Percentiles rank a stretch among this genome's conserved stretches.
Conservation (phyloP, 2,329 filamentous ascomycete species). For the Elsinoe ampelina region DNA sequence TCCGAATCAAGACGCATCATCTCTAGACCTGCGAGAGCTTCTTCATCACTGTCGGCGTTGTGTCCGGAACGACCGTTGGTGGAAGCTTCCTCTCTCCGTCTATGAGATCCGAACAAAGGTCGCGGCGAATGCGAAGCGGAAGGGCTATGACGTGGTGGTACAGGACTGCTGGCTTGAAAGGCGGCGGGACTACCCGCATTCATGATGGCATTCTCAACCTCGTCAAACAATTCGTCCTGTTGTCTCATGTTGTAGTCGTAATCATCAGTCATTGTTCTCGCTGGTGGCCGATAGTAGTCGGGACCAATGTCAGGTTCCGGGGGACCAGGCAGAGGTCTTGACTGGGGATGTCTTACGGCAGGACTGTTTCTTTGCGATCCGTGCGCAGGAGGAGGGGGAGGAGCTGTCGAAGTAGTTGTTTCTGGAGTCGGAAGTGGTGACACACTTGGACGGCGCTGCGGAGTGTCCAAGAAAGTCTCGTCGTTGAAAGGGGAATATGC, state of each 20-base stretch:
- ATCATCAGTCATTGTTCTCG: conserved; percentile 19
- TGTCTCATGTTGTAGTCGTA: conserved; percentile 25
- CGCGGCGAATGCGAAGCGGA: conserved; percentile 16
- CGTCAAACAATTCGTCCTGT: conserved; percentile 49
- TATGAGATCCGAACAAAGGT: conserved; percentile 17
- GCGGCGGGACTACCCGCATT: conserved; percentile 22
- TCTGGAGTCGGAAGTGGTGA: conserved; percentile 19
- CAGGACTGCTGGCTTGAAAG: conserved; percentile 14
- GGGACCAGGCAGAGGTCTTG: conserved; percentile 50
- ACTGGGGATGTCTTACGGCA: conserved; percentile 42
- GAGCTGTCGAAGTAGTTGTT: conserved; percentile 28
- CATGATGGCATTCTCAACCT: conserved; percentile 47
- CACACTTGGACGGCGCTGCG: conserved; percentile 20
- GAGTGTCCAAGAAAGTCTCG: conserved; percentile 8
- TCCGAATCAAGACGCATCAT: conserved; percentile 75
- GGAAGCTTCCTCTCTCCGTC: conserved; percentile 19
- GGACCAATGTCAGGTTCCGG: conserved; percentile 34
- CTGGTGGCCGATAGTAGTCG: conserved; percentile 30
- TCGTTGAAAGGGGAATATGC: conserved; percentile 15
- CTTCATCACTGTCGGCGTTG: conserved; percentile 72
- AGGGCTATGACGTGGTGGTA: not conserved
- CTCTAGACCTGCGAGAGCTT: conserved; percentile 73
- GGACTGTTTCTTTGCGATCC: conserved; percentile 37
- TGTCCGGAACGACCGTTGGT: conserved; percentile 39
- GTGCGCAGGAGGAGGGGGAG: conserved; percentile 43